Conservation (phyloP, 129 eudicot genomes). For the Rutidosis leptorrhynchoides region DNA sequence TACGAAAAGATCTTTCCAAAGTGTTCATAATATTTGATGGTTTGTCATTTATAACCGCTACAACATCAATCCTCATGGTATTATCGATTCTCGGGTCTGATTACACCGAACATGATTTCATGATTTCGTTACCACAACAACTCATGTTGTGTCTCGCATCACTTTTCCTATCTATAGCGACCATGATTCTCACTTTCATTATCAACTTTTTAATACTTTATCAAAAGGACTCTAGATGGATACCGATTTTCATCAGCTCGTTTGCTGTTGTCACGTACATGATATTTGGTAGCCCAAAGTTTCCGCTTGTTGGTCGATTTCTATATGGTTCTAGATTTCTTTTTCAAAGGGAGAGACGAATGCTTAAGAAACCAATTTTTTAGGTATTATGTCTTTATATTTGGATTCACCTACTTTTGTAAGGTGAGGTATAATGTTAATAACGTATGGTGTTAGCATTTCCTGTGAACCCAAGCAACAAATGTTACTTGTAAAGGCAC, state of each 20-base stretch:
- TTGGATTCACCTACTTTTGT: not conserved
- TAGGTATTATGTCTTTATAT: not conserved
- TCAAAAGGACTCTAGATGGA: not conserved
- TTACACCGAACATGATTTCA: not conserved
- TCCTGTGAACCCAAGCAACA: not conserved
- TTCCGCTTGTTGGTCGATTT: not conserved
- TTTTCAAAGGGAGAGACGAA: not conserved
- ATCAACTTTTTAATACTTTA: not conserved
- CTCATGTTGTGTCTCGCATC: not conserved
- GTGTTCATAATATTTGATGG: not conserved
- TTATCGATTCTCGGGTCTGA: conserved; percentile 4
- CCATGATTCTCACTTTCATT: not conserved
- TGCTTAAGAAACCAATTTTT: not conserved
- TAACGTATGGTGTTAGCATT: no score
- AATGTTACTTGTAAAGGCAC: no score
- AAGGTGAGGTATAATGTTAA: not conserved
- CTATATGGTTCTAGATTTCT: not conserved
- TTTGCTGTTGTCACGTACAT: not conserved
- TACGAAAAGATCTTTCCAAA: not conserved
- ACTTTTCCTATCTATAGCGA: not conserved
- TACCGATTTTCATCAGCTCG: not conserved
- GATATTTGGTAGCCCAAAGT: conserved; percentile 1
- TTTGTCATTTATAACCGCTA: conserved; percentile 2
- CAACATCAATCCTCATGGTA: not conserved
- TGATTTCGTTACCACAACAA: not conserved